Evolutionary conservation across 257 asterid species (phyloP).

Genomic region (Ocimum tenuiflorum): DNA sequence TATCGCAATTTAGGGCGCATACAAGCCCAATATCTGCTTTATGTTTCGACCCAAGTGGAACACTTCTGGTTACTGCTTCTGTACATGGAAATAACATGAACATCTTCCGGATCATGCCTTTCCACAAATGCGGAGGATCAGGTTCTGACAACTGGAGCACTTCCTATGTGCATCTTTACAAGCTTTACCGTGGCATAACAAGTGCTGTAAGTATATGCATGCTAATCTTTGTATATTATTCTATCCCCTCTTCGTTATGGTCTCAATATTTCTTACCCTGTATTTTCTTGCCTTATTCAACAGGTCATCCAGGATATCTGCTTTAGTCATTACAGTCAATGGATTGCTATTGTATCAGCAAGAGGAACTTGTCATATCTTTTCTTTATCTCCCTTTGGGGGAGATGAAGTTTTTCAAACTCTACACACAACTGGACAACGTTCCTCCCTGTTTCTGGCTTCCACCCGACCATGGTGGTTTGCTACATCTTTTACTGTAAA

Average conservation of each 20-base stretch:
- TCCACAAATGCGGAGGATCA: constrained; percentile 30
- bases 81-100: constrained; percentile 62
- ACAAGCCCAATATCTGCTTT: constrained; percentile 66
- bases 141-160: constrained; percentile 46
- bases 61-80: constrained; percentile 70
- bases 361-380: constrained; percentile 66
- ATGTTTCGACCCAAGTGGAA: constrained; percentile 70
- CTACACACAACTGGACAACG: constrained; percentile 33
- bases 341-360: constrained; percentile 63
- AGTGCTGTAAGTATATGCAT: constrained; percentile 53
- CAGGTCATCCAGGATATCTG: constrained; percentile 72
- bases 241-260: constrained; percentile 9
- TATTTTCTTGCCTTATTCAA: background rate
- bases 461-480: constrained; percentile 60
- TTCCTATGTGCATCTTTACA: constrained; percentile 64
- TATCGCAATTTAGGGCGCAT: constrained; percentile 75
- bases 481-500: constrained; percentile 44
- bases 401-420: constrained; percentile 43
- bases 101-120: constrained; percentile 56
- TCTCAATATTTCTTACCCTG: background rate
- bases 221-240: background rate
- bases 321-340: constrained; percentile 55
- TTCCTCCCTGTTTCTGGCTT: constrained; percentile 27
- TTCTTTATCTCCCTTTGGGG: constrained; percentile 55
- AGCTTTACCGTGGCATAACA: constrained; percentile 66